These are phyloP conservation scores for Solanum appendiculatum DNA, from an alignment of 257 asterid genomes.

Conservation along the genomic window DNA sequence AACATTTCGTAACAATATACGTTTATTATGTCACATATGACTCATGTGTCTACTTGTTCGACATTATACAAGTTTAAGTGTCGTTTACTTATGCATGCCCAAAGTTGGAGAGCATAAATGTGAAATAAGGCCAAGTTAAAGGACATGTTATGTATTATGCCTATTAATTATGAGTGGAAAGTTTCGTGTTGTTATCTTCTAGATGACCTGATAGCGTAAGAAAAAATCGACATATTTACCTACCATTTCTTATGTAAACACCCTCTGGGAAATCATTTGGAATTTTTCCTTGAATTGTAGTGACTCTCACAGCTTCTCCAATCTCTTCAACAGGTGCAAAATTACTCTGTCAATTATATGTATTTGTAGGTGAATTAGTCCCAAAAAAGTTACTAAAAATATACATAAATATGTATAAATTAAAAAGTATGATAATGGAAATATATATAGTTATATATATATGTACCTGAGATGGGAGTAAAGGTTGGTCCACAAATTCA, in stretches of 20 bases:
- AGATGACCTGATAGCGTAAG: neutral
- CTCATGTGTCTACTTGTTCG: neutral
- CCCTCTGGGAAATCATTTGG: constrained; percentile 55
- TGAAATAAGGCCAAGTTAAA: no score
- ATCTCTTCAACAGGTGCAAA: constrained; percentile 61
- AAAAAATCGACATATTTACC: neutral
- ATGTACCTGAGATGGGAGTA: neutral
- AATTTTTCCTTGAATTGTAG: constrained; percentile 25
- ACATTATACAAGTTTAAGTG: neutral
- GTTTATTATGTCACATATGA: no score
- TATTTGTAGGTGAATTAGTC: neutral
- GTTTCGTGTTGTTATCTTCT: neutral
- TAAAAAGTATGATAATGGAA: neutral
- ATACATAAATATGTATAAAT: neutral
- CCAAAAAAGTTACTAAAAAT: neutral
- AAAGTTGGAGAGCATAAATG: neutral
- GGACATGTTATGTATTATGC: neutral
- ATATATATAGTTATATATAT: neutral
- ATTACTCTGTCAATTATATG: constrained; percentile 25
- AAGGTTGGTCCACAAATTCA: neutral
- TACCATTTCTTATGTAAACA: constrained; percentile 54
- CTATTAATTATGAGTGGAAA: no score
- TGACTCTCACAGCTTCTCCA: constrained; percentile 17
- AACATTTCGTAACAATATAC: no score
- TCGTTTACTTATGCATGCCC: neutral